Evolutionary conservation across 129 eudicot genomes (phyloP).

Genomic region (Apium graveolens): DNA sequence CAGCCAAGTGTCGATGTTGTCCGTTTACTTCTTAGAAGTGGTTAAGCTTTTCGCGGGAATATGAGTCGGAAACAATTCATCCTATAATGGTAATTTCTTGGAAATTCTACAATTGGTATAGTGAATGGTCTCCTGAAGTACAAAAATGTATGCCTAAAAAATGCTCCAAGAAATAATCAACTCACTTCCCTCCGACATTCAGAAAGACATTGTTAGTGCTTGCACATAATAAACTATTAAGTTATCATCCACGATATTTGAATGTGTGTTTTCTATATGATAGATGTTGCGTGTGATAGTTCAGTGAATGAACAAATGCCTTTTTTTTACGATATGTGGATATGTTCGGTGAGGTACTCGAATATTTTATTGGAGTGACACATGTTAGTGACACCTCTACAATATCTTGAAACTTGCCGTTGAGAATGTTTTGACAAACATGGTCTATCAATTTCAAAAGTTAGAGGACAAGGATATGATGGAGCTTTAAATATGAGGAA

Average conservation of each 20-base stretch:
- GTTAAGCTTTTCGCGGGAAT: conserved; percentile 60
- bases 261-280: not conserved
- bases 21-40: conserved; percentile 24
- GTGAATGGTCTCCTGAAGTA: not conserved
- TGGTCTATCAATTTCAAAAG: not conserved
- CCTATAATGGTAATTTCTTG: not conserved
- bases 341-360: not conserved
- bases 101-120: not conserved
- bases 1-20: conserved; percentile 46
- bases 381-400: not conserved
- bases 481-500: not conserved
- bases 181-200: not conserved
- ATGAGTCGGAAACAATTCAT: conserved; percentile 39
- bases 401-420: not conserved
- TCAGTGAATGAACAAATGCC: not conserved
- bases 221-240: not conserved
- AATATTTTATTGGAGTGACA: not conserved
- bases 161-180: not conserved
- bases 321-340: not conserved
- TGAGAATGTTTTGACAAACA: not conserved
- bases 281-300: not conserved
- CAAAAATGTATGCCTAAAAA: not conserved
- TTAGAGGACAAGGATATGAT: not conserved
- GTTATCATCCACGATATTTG: not conserved
- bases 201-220: not conserved